Base-by-base conservation (phyloP, 179 eudicot genomes). In the Patellifolia procumbens region DNA sequence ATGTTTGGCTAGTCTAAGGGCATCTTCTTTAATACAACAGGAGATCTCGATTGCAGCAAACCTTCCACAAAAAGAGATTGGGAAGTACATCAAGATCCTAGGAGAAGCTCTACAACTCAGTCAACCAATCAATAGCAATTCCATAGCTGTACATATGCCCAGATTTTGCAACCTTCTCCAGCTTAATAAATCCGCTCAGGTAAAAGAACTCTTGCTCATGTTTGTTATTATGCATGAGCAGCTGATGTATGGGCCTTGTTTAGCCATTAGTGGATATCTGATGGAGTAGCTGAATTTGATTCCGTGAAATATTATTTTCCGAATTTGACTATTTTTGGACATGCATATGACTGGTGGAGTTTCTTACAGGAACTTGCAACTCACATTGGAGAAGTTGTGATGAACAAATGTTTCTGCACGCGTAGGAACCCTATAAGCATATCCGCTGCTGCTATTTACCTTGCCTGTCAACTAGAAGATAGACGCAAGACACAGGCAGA, bases 171-270 rank as follows among this genome's bases (percentile, higher is more conserved):
- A 91, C 45, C 98, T 94, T 76, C 97, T 94, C 71, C 98, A 94
- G 76, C 97, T 94, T 76, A 94, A 94, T 85, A 94, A 94, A 80
- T 91, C 97, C 78, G 98, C 98, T 56, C 98, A 94, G 98, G 98
- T 94, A 85, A 51, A 11, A 20, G 4, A 66, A 19, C 24, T 49
- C 28, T 43, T 63, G 53, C 28, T 43, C 12, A 74, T 43, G 16
- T 63, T 32, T 63, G 63, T n/a, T 68, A 6, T 13, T 76, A n/a
- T 5, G 66, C 43, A 9, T 58, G 22, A 19, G 42, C 46, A 0
- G 45, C 65, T 62, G 35, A 35, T 20, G 7, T 13, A 9, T 20
- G n/a, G n/a, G n/a, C n/a, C n/a, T n/a, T n/a, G n/a, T n/a, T n/a
- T n/a, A n/a, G n/a, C n/a, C n/a, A n/a, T n/a, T n/a, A n/a, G n/a